Evolutionary conservation across 495 filamentous ascomycete genomes (phyloP).

Genomic region (Cairneyella variabilis): DNA sequence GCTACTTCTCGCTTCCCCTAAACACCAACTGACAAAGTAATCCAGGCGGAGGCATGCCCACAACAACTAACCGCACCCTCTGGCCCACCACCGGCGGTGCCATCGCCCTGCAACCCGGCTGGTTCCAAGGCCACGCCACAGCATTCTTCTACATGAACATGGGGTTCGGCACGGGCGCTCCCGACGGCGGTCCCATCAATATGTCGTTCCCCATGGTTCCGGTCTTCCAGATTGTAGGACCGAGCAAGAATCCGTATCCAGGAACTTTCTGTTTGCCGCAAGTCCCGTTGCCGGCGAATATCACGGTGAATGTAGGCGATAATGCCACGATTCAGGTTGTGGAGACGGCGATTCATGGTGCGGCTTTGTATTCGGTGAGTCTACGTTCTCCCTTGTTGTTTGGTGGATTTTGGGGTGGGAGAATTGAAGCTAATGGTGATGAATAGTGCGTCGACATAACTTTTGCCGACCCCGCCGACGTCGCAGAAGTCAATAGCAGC

Average conservation of each 20-base stretch:
- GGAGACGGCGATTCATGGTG: conserved; percentile 85
- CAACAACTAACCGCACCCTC: conserved; percentile 78
- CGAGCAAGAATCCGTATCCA: conserved; percentile 73
- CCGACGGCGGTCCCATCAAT: conserved; percentile 64
- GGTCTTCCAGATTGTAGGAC: conserved; percentile 83
- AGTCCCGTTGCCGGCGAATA: conserved; percentile 76
- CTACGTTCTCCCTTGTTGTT: not conserved
- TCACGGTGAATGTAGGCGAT: conserved; percentile 71
- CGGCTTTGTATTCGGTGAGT: conserved; percentile 85
- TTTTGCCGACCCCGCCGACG: conserved; percentile 73
- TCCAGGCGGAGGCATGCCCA: conserved; percentile 79
- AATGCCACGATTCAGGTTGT: conserved; percentile 94
- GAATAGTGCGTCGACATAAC: conserved; percentile 80
- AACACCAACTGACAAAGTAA: conserved; percentile 13
- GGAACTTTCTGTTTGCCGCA: conserved; percentile 89
- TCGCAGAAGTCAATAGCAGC: conserved; percentile 63
- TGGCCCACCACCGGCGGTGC: conserved; percentile 90
- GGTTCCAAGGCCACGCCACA: conserved; percentile 86
- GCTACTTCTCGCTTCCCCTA: not conserved
- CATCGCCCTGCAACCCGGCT: conserved; percentile 81
- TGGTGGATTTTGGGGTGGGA: too few species aligned
- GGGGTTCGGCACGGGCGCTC: conserved; percentile 70
- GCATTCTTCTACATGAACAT: conserved; percentile 94
- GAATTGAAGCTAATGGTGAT: conserved; percentile 7
- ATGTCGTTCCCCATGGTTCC: conserved; percentile 82